Percentiles rank a stretch among this genome's conserved stretches.
phyloP scores from a whole-genome alignment of 176 grass and related monocot species.

The Alopecurus myosuroides region DNA sequence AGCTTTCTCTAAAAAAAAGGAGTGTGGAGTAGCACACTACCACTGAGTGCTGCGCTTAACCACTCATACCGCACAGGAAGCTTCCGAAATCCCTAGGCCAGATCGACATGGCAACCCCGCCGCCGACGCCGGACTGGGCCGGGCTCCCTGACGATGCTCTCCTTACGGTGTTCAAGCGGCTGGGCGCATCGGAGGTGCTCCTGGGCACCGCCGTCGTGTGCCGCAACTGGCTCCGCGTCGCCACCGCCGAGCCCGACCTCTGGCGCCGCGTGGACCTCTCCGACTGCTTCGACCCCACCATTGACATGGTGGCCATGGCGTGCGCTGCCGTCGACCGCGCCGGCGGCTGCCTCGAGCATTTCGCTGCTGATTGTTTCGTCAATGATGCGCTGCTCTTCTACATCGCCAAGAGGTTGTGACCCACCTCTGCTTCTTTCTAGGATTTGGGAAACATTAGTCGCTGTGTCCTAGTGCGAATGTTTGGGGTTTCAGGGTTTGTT shows the following conservation, averaged over 20 bases:
- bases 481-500: background rate
- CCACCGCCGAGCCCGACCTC: slow-evolving; percentile 10
- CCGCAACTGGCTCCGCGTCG: slow-evolving; percentile 20
- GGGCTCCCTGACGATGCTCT: slow-evolving; percentile 10
- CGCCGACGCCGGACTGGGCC: slow-evolving; percentile 6
- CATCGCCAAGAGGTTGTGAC: background rate
- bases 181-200: background rate
- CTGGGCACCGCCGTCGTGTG: slow-evolving; percentile 15
- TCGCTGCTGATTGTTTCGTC: slow-evolving; percentile 7
- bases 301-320: slow-evolving; percentile 15
- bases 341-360: background rate
- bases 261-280: slow-evolving; percentile 27
- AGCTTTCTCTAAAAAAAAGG: too few relatives aligned
- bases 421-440: background rate
- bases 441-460: background rate
- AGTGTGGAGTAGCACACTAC: too few relatives aligned
- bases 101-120: background rate
- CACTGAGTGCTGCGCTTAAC: background rate
- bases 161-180: slow-evolving; percentile 8
- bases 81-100: slow-evolving; percentile 1
- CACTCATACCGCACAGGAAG: background rate
- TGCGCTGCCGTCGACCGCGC: slow-evolving; percentile 12
- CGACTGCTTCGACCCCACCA: slow-evolving; percentile 26
- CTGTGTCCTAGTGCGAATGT: background rate
- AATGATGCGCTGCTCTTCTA: slow-evolving; percentile 6